Evolutionary conservation across 2,329 filamentous ascomycete genomes (phyloP), one percentile per base, ranked within the genome.

Genomic region (Botrytis fragariae): DNA sequence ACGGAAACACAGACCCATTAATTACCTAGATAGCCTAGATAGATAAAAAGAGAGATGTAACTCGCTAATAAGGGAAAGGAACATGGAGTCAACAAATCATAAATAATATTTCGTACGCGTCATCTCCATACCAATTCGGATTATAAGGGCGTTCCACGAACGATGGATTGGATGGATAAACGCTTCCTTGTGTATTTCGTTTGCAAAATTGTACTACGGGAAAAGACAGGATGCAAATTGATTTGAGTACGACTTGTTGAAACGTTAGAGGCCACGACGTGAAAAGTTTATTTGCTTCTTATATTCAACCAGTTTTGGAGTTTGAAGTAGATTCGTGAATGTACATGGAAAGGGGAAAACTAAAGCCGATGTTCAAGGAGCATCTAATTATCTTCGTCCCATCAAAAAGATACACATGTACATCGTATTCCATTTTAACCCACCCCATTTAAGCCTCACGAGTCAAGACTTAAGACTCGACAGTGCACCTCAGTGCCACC

Each of bases 31-130:
- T 62, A 62, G 51, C n/a, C 51, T 29, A 57, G 25, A 54, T 54
- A n/a, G 48, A 54, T n/a, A 18, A n/a, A 32, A 7, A 54, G 14
- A n/a, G 51, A 57, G 51, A 57, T 57, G 51, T 18, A 29, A 2
- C n/a, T 57, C 51, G 51, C 51, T 57, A 57, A 57, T 16, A 29
- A 57, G n/a, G 14, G 51, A 57, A 57, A 57, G 51, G n/a, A 32
- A 57, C 16, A 29, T 57, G 51, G 51, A 32, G 18, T 29, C 48
- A 57, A 29, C n/a, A 57, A 57, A 29, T 62, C 22, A 42, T 39
- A 62, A n/a, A 16, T 39, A 39, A 62, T n/a, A 25, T n/a, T 62
- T 35, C 29, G 32, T 67, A 67, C 63, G 64, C 64, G 64, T 68
- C 64, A 68, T 68, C 64, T n/a, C 64, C 0, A 39, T 22, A 54